Evolutionary conservation across 225 moss, liverwort and hornwort genomes (phyloP), one percentile per base, ranked within the genome.

Genomic region (Marchantia paleacea): DNA sequence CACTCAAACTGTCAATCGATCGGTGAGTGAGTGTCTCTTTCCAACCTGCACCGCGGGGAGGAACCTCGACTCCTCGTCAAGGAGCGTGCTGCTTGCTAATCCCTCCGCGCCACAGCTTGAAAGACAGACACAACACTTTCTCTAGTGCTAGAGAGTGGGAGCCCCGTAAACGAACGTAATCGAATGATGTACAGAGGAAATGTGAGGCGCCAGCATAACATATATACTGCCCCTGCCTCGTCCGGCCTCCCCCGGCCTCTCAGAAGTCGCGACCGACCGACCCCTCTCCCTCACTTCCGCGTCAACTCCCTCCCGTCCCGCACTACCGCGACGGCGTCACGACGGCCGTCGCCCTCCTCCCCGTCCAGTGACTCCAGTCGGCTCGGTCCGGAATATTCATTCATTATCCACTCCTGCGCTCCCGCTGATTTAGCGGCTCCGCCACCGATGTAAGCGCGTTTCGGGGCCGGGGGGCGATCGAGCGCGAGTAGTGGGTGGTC

Each of bases 181-280:
- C 22, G 62, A 78, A 64, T 78, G 77, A 60, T 50, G 63, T 64
- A 78, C 63, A 63, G 63, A 62, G 48, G 60, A 64, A 12, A 2
- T 8, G 0, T 0, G 58, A 29, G 31, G 58, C 53, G 53, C 53
- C 74, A 14, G 74, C 53, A n/a, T 48, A 48, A 18, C 7, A 70
- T 70, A 47, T 70, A 70, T 70, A 70, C 48, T 16, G 30, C 29
- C 10, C 30, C 14, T 14, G 4, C 31, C 30, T 14, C 19, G 70
- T 30, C 48, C 47, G 70, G 20, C 58, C 70, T 19, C 6, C 39
- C 69, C 0, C 69, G 39, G 47, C 69, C 39, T 12, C 9, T n/a
- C n/a, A n/a, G n/a, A 28, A 12, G 7, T 28, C 65, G 24, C 65
- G 65, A 65, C 65, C 25, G 65, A 65, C 12, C 24, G 24, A 7